Percentiles rank a stretch among this genome's conserved stretches.
Conservation (phyloP, 2,329 filamentous ascomycete species). For the Fusarium keratoplasticum region DNA sequence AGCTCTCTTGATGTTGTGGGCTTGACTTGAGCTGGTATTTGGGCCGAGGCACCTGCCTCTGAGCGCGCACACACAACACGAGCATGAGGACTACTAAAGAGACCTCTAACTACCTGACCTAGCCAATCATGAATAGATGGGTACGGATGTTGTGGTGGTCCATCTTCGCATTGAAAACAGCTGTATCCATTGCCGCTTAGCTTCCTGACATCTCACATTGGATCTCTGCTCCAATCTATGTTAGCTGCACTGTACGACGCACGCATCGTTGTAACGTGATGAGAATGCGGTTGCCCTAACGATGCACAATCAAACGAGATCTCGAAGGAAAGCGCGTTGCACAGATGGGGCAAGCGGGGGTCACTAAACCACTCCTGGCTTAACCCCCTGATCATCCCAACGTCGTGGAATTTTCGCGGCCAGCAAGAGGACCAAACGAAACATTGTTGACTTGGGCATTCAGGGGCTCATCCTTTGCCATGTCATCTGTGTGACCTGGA, state of each 20-base stretch:
- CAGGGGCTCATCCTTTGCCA: neutral
- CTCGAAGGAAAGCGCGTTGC: conserved; percentile 37
- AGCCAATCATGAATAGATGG: neutral
- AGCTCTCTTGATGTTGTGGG: neutral
- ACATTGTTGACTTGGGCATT: neutral
- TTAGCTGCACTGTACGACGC: conserved; percentile 3
- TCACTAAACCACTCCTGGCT: conserved; percentile 20
- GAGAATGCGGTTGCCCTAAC: conserved; percentile 35
- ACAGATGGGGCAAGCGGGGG: conserved; percentile 41
- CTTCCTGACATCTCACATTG: neutral
- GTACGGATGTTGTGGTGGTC: neutral
- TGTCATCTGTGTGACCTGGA: neutral
- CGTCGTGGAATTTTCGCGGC: conserved; percentile 10
- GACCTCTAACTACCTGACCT: neutral
- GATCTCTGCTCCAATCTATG: neutral
- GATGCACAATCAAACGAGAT: conserved; percentile 43
- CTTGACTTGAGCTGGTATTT: neutral
- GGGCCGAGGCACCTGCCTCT: neutral
- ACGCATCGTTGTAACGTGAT: conserved; percentile 25
- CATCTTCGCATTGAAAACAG: neutral
- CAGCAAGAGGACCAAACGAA: neutral
- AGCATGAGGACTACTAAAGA: neutral
- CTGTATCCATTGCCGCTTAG: neutral
- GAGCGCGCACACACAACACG: neutral
- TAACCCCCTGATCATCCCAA: conserved; percentile 13